Evolutionary conservation across 2,329 filamentous ascomycete species (phyloP).

Genomic region (Penicillium concentricum): DNA sequence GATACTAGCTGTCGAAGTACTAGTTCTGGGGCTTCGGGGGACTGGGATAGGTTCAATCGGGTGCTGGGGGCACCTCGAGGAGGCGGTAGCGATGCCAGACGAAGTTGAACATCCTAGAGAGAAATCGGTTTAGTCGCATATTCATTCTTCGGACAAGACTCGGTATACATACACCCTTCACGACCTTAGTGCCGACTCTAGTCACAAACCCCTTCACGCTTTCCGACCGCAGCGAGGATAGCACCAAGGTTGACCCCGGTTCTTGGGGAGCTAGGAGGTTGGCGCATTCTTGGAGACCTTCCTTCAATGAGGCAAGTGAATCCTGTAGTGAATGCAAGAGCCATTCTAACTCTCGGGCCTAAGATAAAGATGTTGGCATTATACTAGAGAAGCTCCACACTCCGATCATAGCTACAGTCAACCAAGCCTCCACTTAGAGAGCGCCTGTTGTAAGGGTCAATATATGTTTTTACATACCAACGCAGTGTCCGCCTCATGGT

Average conservation of each 20-base stretch:
- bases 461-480: constrained; percentile 42
- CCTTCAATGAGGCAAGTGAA: constrained; percentile 60
- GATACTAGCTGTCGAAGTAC: constrained; percentile 68
- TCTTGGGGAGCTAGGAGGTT: constrained; percentile 80
- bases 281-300: constrained; percentile 84
- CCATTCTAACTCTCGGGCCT: constrained; percentile 63
- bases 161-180: constrained; percentile 71
- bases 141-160: background rate
- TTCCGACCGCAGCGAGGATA: constrained; percentile 85
- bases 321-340: constrained; percentile 61
- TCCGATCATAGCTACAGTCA: background rate
- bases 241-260: constrained; percentile 81
- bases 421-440: background rate
- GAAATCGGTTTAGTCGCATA: background rate
- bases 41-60: constrained; percentile 53
- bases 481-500: constrained; percentile 53
- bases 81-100: constrained; percentile 57
- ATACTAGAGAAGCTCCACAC: constrained; percentile 12
- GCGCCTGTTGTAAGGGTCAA: background rate
- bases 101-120: constrained; percentile 69
- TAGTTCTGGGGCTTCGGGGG: constrained; percentile 56
- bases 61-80: constrained; percentile 52
- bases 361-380: constrained; percentile 15
- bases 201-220: constrained; percentile 90
- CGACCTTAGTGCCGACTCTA: constrained; percentile 81